These are phyloP conservation scores for Phoma herbarum DNA, from an alignment of 2,329 filamentous ascomycete species.

Conservation along the genomic window DNA sequence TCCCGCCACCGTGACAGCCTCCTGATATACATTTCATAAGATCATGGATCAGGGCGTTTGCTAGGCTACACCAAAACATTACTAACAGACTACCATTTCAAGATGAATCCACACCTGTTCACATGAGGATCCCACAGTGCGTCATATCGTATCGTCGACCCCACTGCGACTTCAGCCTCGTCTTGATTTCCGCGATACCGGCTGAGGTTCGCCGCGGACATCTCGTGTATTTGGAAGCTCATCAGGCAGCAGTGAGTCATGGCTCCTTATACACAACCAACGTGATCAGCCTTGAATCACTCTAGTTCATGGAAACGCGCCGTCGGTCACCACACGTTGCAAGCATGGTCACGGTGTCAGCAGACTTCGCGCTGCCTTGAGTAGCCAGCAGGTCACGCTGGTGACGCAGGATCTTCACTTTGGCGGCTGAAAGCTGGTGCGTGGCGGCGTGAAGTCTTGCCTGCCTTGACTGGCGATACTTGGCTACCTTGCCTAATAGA, in stretches of 20 bases:
- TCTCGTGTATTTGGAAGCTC: slow-evolving; percentile 10
- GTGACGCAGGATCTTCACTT: slow-evolving; percentile 26
- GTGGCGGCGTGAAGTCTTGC: slow-evolving; percentile 28
- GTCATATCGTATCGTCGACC: slow-evolving; percentile 9
- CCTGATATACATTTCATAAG: neutral
- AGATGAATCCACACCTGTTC: neutral
- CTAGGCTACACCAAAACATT: neutral
- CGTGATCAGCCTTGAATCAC: slow-evolving; percentile 18
- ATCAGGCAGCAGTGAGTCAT: slow-evolving; percentile 25
- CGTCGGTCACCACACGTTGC: slow-evolving; percentile 14
- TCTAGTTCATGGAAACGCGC: slow-evolving; percentile 13
- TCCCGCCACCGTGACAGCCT: neutral
- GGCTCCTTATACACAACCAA: slow-evolving; percentile 7
- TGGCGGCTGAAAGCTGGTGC: slow-evolving; percentile 18
- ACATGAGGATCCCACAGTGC: neutral
- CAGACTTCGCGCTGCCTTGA: slow-evolving; percentile 32
- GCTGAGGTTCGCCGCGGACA: neutral
- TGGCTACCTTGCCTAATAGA: slow-evolving; percentile 21
- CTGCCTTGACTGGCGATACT: slow-evolving; percentile 29
- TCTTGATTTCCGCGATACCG: neutral
- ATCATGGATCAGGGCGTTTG: neutral
- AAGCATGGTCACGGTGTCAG: slow-evolving; percentile 40
- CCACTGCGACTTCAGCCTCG: slow-evolving; percentile 10
- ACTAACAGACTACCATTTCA: neutral
- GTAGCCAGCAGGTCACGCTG: slow-evolving; percentile 34